Percentiles rank a stretch among this genome's conserved stretches.
Conservation (phyloP, 2,329 filamentous ascomycete genomes). For the Pseudophaeomoniella oleicola region DNA sequence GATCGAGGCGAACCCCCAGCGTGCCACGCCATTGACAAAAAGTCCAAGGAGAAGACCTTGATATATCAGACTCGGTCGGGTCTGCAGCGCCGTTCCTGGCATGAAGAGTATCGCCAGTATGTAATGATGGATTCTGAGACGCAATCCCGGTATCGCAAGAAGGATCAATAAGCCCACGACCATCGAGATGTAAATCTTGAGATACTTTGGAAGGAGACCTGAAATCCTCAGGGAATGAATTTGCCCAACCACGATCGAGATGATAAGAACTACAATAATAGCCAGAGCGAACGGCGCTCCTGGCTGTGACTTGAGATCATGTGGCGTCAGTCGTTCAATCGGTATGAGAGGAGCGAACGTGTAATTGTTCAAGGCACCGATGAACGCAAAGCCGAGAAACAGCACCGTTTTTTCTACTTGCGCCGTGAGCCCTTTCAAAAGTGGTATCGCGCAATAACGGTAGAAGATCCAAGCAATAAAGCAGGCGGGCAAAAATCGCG, state of each 20-base stretch:
- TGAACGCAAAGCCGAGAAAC: slow-evolving; percentile 82
- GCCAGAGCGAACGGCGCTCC: slow-evolving; percentile 73
- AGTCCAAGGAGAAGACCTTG: slow-evolving; percentile 81
- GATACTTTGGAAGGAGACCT: slow-evolving; percentile 61
- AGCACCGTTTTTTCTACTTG: slow-evolving; percentile 82
- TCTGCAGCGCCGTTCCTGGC: slow-evolving; percentile 79
- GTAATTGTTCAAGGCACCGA: slow-evolving; percentile 85
- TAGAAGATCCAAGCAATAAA: slow-evolving; percentile 84
- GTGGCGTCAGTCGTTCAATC: slow-evolving; percentile 77
- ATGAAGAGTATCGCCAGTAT: slow-evolving; percentile 76
- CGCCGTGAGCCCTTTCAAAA: slow-evolving; percentile 57
- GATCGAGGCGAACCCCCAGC: slow-evolving; percentile 86
- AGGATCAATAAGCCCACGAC: slow-evolving; percentile 52
- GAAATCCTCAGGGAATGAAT: slow-evolving; percentile 77
- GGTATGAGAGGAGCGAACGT: slow-evolving; percentile 81
- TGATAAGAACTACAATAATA: slow-evolving; percentile 58
- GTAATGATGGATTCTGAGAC: slow-evolving; percentile 87
- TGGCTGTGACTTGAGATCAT: slow-evolving; percentile 78
- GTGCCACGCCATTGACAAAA: slow-evolving; percentile 84
- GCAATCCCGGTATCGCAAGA: slow-evolving; percentile 59
- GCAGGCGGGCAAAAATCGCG: slow-evolving; percentile 71
- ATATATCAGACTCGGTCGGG: slow-evolving; percentile 67
- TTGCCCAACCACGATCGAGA: slow-evolving; percentile 56
- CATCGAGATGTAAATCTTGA: slow-evolving; percentile 63
- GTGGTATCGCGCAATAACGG: slow-evolving; percentile 62